Percentiles rank a stretch among this genome's conserved stretches.
Evolutionary conservation across 768 basidiomycete species (phyloP).

Genomic region (Tylopilus cervinicoccineus): DNA sequence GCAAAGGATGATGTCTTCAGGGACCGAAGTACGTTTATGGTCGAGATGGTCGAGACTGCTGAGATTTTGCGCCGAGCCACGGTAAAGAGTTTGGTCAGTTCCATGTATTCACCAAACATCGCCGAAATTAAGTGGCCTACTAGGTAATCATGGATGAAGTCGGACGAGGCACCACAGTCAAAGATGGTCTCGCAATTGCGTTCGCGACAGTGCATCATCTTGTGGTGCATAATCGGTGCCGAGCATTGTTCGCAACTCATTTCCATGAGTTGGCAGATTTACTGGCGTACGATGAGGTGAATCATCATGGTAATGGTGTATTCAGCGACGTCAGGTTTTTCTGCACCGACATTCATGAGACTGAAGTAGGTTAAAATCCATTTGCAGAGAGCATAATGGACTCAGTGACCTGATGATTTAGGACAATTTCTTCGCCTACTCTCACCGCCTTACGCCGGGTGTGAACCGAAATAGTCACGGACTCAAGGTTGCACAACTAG

Average conservation of each 20-base stretch:
- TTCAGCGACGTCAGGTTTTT: slow-evolving; percentile 75
- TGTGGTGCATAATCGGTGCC: slow-evolving; percentile 61
- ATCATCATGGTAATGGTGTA: slow-evolving; percentile 37
- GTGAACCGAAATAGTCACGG: slow-evolving; percentile 91
- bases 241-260: slow-evolving; percentile 97
- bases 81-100: slow-evolving; percentile 69
- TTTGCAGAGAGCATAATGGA: background rate
- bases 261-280: slow-evolving; percentile 92
- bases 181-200: slow-evolving; percentile 90
- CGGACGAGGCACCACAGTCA: slow-evolving; percentile 91
- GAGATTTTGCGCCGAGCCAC: slow-evolving; percentile 87
- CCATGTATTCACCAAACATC: background rate
- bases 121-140: slow-evolving; percentile 5
- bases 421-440: slow-evolving; percentile 80
- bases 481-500: slow-evolving; percentile 82
- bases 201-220: slow-evolving; percentile 88
- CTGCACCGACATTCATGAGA: slow-evolving; percentile 85
- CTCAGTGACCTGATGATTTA: slow-evolving; percentile 26
- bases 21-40: slow-evolving; percentile 96
- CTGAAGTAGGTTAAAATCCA: slow-evolving; percentile 46
- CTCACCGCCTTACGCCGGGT: slow-evolving; percentile 75
- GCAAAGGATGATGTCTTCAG: slow-evolving; percentile 94
- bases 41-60: slow-evolving; percentile 95
- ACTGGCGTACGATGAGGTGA: slow-evolving; percentile 55
- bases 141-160: slow-evolving; percentile 99